A percentile compares a stretch with the other conserved stretches of the same genome.
Evolutionary conservation across 257 asterid genomes (phyloP).

Genomic region (Plectranthus barbatus): DNA sequence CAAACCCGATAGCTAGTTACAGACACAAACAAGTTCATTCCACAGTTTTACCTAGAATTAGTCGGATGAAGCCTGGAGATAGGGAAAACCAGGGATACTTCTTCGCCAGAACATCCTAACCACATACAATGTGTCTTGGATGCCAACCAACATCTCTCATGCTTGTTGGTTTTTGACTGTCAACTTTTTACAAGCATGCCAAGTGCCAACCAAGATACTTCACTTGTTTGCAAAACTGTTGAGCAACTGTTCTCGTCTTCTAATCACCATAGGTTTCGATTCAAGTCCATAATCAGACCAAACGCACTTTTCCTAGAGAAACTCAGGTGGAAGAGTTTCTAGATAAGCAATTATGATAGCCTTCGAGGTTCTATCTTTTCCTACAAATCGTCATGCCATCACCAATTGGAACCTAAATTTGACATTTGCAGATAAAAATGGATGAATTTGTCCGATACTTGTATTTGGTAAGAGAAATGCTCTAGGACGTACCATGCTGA

Average conservation of each 20-base stretch:
- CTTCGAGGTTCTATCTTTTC: slow-evolving; percentile 32
- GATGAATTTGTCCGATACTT: background rate
- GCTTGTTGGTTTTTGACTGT: background rate
- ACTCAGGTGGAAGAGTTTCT: background rate
- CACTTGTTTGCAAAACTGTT: too few species aligned
- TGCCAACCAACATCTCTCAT: background rate
- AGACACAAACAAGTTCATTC: background rate
- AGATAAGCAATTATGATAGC: background rate
- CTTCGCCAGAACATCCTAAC: background rate
- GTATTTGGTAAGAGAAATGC: background rate
- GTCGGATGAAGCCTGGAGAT: background rate
- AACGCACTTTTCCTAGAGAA: background rate
- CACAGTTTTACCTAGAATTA: background rate
- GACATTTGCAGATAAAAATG: background rate
- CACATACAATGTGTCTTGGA: background rate
- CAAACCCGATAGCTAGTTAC: too few species aligned
- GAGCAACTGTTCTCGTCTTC: background rate
- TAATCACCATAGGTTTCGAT: background rate
- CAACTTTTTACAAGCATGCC: too few species aligned
- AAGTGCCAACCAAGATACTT: too few species aligned
- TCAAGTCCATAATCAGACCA: background rate
- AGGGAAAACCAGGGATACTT: background rate
- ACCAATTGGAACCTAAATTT: slow-evolving; percentile 64
- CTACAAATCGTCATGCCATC: slow-evolving; percentile 84
- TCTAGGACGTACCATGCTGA: slow-evolving; percentile 66